Base-by-base conservation (phyloP, 2,329 filamentous ascomycete genomes). In the Annulohypoxylon truncatum region DNA sequence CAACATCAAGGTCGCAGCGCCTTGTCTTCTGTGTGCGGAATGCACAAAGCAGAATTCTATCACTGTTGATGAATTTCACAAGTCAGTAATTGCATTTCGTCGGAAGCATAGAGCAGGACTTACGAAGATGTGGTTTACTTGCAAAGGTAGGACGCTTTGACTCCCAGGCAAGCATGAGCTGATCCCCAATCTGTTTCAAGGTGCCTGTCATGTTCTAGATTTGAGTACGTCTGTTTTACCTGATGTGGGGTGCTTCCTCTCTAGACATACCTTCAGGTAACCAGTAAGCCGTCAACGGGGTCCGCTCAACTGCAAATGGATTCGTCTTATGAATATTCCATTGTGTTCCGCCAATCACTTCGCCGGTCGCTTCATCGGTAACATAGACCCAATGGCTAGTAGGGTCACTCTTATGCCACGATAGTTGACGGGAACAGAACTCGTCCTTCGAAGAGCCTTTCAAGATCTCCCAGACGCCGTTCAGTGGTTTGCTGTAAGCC, bases 311-410 rank as follows among this genome's bases (percentile, higher is more conserved):
- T 18, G n/a, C 35, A 18, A 38, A 70, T 28, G 66, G 66, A 38
- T 61, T 68, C 15, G 61, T 64, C 28, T 52, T 54, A 31, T 66
- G 29, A 35, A 66, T 58, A 18, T 66, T 61, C 64, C 67, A 71
- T n/a, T 65, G 60, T 24, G 64, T 52, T 1, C 56, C 69, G 31
- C 67, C 69, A 20, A 71, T 57, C 7, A 71, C 67, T 4, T 71
- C 52, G 26, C 69, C 69, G 22, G 63, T 69, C 29, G 38, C 56
- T 31, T 69, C 67, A 46, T 71, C 67, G 10, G 67, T 64, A 6
- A 69, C 67, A 42, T 69, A 71, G 53, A 71, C 24, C 69, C 69
- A 71, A 44, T 59, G 46, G 44, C 69, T 71, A 13, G 54, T 61
- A 3, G 67, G 64, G 22, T 71, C 64, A 31, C 20, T 50, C 10